A percentile compares a stretch with the other conserved stretches of the same genome.
Conservation (phyloP, 768 basidiomycete genomes). For the Naganishia kalamii region DNA sequence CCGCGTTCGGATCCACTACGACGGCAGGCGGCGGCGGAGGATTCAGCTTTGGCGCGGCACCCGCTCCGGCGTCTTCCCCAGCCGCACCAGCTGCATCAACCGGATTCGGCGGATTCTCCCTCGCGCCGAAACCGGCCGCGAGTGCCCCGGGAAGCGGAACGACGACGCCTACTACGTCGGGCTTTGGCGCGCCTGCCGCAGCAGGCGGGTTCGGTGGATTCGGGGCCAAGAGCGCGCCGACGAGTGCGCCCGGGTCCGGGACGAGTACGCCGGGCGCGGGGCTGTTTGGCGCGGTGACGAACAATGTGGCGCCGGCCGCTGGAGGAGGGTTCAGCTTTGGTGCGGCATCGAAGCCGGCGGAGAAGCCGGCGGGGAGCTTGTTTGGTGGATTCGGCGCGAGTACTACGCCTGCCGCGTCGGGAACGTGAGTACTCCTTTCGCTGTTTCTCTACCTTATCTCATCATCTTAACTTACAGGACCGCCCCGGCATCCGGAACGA, state of each 20-base stretch:
- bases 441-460: too few species aligned
- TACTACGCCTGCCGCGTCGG: background rate
- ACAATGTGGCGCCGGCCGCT: background rate
- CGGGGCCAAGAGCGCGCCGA: background rate
- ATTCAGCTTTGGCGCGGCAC: slow-evolving; percentile 11
- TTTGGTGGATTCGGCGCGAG: slow-evolving; percentile 15
- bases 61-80: background rate
- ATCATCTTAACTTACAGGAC: too few species aligned
- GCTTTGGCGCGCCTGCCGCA: background rate
- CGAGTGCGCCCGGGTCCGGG: background rate
- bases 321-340: slow-evolving; percentile 1
- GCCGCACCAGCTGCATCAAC: background rate
- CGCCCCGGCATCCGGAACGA: background rate
- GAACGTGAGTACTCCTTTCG: too few species aligned
- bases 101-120: too few species aligned
- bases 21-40: background rate
- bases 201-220: slow-evolving; percentile 7
- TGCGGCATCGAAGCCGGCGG: background rate
- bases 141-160: too few species aligned
- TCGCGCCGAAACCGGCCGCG: too few species aligned
- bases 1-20: slow-evolving; percentile 2
- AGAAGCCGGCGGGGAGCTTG: background rate
- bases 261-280: background rate
- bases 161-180: background rate
- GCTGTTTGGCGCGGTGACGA: background rate